Conservation (phyloP, 768 basidiomycete species). For the Cantharellus cinnabarinus region DNA sequence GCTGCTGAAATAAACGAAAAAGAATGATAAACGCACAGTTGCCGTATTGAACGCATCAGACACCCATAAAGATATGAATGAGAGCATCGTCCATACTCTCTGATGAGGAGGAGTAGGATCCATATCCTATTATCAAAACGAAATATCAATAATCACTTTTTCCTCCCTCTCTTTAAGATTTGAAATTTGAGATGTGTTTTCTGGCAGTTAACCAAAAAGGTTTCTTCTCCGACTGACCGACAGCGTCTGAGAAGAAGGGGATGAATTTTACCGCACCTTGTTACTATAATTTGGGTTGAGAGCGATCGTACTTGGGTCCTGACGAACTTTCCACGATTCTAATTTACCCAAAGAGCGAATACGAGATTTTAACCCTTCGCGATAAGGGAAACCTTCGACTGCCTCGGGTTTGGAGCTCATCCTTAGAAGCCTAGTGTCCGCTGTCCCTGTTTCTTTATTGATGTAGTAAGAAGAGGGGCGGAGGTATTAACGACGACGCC, state of each 20-base stretch:
- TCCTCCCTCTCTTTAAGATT: not conserved
- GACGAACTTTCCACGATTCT: constrained; percentile 5
- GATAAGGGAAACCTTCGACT: too few relatives aligned
- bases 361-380: too few relatives aligned
- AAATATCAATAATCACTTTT: not conserved
- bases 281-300: constrained; percentile 43
- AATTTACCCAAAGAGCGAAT: too few relatives aligned
- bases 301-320: constrained; percentile 34
- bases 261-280: constrained; percentile 17
- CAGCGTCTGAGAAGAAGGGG: not conserved
- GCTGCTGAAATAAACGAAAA: constrained; percentile 46
- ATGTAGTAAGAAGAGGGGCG: too few relatives aligned
- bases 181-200: not conserved
- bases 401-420: too few relatives aligned
- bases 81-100: not conserved
- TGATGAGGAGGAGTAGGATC: constrained; percentile 1
- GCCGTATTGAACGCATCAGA: constrained; percentile 14
- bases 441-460: too few relatives aligned
- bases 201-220: not conserved
- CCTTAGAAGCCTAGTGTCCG: too few relatives aligned
- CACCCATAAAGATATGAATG: not conserved
- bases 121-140: not conserved
- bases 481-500: too few relatives aligned
- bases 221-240: not conserved
- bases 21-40: constrained; percentile 37